These are phyloP conservation scores for Iberis pinnata DNA, from an alignment of 345 rosid species.

Conservation along the genomic window DNA sequence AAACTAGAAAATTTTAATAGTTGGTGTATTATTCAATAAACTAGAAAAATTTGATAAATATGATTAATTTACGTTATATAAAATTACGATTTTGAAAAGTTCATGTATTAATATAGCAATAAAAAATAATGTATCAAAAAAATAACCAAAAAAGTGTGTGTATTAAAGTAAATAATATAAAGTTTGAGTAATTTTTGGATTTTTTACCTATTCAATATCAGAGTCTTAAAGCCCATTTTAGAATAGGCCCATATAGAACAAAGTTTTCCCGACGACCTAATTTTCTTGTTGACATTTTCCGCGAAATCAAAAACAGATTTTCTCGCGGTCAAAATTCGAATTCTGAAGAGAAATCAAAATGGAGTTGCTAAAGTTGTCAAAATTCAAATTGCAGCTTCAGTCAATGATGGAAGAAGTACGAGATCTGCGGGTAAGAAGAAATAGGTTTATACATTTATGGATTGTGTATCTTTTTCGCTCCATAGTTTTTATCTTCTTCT, in stretches of 20 bases:
- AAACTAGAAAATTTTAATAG: too few species aligned
- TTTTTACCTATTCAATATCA: too few species aligned
- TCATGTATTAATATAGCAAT: too few species aligned
- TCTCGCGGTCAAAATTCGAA: slow-evolving; percentile 22
- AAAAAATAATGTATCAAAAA: too few species aligned
- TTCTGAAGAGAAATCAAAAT: slow-evolving; percentile 31
- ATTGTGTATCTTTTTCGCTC: slow-evolving; percentile 11
- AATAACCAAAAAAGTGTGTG: too few species aligned
- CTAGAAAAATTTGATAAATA: too few species aligned
- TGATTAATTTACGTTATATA: too few species aligned
- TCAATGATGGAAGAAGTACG: slow-evolving; percentile 56
- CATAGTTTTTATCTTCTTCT: not conserved
- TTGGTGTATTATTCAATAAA: too few species aligned
- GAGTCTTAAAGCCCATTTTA: slow-evolving; percentile 17
- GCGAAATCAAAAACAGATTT: slow-evolving; percentile 12
- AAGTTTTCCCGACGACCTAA: slow-evolving; percentile 19
- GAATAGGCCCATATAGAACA: slow-evolving; percentile 6
- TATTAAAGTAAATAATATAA: too few species aligned
- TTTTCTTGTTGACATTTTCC: not conserved
- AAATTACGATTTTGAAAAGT: too few species aligned
- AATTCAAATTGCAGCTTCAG: slow-evolving; percentile 72
- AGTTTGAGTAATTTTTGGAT: too few species aligned
- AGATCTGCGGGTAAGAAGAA: slow-evolving; percentile 49
- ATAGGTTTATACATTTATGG: slow-evolving; percentile 7
- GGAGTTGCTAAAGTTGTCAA: slow-evolving; percentile 79